These are phyloP conservation scores for Monilinia aucupariae DNA, from an alignment of 2,329 filamentous ascomycete genomes.

Conservation along the genomic window DNA sequence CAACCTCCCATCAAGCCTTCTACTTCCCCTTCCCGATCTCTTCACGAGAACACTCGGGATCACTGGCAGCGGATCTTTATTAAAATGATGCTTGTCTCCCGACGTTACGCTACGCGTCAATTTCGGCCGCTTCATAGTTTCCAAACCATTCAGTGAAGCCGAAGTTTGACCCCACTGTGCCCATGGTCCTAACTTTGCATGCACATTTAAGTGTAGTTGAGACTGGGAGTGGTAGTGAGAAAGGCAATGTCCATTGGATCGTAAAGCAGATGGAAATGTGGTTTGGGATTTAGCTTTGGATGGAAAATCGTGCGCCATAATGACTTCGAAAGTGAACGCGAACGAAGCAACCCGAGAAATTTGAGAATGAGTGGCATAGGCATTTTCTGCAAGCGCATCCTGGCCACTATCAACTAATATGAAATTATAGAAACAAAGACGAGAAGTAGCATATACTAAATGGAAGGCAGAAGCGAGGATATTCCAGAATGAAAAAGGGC, in stretches of 20 bases:
- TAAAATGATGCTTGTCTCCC: neutral
- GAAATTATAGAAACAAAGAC: conserved; percentile 1
- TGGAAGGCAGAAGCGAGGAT: neutral
- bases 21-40: neutral
- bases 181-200: conserved; percentile 3
- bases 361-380: neutral
- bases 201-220: neutral
- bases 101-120: neutral
- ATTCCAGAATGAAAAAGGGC: neutral
- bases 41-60: neutral
- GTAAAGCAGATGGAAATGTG: neutral
- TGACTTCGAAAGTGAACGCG: neutral
- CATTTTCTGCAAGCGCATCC: neutral
- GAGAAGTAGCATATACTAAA: neutral
- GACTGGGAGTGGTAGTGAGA: neutral
- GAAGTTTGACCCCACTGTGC: conserved; percentile 3
- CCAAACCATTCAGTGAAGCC: neutral
- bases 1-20: conserved; percentile 13
- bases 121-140: neutral
- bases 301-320: neutral
- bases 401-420: neutral
- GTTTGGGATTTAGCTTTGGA: neutral
- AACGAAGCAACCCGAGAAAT: neutral
- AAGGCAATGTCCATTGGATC: neutral
- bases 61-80: neutral